These are phyloP conservation scores for Trichoderma guizhouense DNA, from an alignment of 2,329 filamentous ascomycete species.

Conservation along the genomic window DNA sequence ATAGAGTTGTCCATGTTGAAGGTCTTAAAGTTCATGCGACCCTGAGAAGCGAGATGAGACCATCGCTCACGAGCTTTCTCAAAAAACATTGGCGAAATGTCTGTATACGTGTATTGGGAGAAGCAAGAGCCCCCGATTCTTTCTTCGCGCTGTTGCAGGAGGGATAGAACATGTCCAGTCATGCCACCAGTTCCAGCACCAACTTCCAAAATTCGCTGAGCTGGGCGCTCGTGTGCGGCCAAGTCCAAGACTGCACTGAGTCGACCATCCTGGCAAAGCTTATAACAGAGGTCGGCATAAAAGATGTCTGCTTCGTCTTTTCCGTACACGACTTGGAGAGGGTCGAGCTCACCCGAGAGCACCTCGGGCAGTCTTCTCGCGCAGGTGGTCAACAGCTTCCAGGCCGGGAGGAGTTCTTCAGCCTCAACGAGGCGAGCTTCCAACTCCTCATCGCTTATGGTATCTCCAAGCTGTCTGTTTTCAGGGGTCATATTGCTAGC, in stretches of 20 bases:
- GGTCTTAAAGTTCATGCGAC: conserved; percentile 22
- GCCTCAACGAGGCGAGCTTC: too few relatives aligned
- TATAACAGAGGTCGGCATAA: conserved; percentile 33
- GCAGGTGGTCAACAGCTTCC: too few relatives aligned
- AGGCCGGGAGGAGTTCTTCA: too few relatives aligned
- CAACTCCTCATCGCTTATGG: too few relatives aligned
- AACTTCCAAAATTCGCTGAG: conserved; percentile 38
- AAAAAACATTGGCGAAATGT: conserved; percentile 38
- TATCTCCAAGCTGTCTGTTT: too few relatives aligned
- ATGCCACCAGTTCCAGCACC: conserved; percentile 39
- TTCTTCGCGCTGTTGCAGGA: conserved; percentile 24
- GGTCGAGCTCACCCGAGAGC: too few relatives aligned
- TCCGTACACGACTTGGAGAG: too few relatives aligned
- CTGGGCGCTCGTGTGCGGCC: conserved; percentile 32
- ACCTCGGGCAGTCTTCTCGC: too few relatives aligned
- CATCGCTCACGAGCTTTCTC: conserved; percentile 20
- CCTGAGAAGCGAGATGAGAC: background rate
- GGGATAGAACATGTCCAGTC: conserved; percentile 29
- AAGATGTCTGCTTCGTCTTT: too few relatives aligned
- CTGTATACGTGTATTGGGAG: conserved; percentile 38
- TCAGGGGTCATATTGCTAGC: too few relatives aligned
- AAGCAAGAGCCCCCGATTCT: conserved; percentile 23
- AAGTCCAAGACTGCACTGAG: conserved; percentile 5
- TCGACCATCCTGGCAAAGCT: conserved; percentile 20
- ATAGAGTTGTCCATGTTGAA: conserved; percentile 29